Percentiles rank a stretch among this genome's conserved stretches.
These are phyloP conservation scores for Starmerella roubikii DNA, from an alignment of 805 yeast genomes.

Conservation along the genomic window DNA sequence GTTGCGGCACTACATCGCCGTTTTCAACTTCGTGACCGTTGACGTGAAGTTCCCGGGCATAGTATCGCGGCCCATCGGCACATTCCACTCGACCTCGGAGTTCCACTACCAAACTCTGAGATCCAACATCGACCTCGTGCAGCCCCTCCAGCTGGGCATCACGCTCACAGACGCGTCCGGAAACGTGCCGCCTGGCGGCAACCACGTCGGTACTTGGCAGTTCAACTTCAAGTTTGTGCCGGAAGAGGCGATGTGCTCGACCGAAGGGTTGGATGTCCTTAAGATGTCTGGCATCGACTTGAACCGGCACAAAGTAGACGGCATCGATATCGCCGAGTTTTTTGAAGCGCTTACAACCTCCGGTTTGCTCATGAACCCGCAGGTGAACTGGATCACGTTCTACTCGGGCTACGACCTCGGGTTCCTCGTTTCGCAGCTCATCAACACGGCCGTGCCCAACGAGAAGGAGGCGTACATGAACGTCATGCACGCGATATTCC, in stretches of 20 bases:
- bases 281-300: slow-evolving; percentile 75
- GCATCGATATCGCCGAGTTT: slow-evolving; percentile 67
- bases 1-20: slow-evolving; percentile 27
- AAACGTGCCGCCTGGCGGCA: slow-evolving; percentile 42
- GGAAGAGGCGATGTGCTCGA: slow-evolving; percentile 65
- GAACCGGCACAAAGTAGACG: slow-evolving; percentile 54
- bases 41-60: slow-evolving; percentile 95
- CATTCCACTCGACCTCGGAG: slow-evolving; percentile 75
- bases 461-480: slow-evolving; percentile 64
- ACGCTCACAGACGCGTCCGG: slow-evolving; percentile 60
- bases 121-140: slow-evolving; percentile 74
- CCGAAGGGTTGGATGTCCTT: slow-evolving; percentile 68
- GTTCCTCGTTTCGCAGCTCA: slow-evolving; percentile 61
- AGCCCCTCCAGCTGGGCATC: slow-evolving; percentile 74
- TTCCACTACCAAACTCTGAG: slow-evolving; percentile 93
- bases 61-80: slow-evolving; percentile 89
- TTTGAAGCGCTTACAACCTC: slow-evolving; percentile 75
- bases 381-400: slow-evolving; percentile 77
- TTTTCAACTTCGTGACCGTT: slow-evolving; percentile 33
- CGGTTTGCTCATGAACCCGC: slow-evolving; percentile 62
- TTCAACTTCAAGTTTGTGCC: slow-evolving; percentile 80
- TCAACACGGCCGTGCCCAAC: slow-evolving; percentile 64
- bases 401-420: slow-evolving; percentile 95
- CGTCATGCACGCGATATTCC: slow-evolving; percentile 62
- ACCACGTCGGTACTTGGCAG: slow-evolving; percentile 78